These are phyloP conservation scores for Claviceps fusiformis DNA, from an alignment of 2,329 filamentous ascomycete genomes.

Conservation along the genomic window DNA sequence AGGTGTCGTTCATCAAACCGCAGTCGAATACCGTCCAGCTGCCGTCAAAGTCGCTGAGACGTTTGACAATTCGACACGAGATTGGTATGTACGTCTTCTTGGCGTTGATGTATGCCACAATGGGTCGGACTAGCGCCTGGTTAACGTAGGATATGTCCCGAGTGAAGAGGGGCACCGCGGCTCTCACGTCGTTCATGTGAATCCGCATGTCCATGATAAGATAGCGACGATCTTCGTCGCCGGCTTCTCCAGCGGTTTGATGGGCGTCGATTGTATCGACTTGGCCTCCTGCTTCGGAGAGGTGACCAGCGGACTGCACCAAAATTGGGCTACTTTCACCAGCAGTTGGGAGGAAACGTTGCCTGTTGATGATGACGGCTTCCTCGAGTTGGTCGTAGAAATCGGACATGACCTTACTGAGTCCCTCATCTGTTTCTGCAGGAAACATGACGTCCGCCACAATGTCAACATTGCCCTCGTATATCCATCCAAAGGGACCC, in stretches of 20 bases:
- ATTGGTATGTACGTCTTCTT: conserved; percentile 92
- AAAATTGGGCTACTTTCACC: conserved; percentile 15
- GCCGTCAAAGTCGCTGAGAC: conserved; percentile 78
- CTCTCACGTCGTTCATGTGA: conserved; percentile 87
- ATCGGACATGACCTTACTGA: conserved; percentile 90
- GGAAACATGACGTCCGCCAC: conserved; percentile 93
- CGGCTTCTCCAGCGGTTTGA: conserved; percentile 7
- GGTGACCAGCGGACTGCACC: conserved; percentile 17
- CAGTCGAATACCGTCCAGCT: conserved; percentile 92
- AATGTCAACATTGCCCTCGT: conserved; percentile 93
- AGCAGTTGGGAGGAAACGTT: conserved; percentile 44
- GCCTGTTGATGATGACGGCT: conserved; percentile 67
- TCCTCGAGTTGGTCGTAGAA: conserved; percentile 95
- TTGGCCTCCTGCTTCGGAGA: conserved; percentile 16
- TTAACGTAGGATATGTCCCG: conserved; percentile 89
- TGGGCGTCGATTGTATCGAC: conserved; percentile 3
- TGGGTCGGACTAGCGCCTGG: conserved; percentile 85
- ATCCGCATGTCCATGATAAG: conserved; percentile 91
- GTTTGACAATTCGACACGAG: conserved; percentile 86
- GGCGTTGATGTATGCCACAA: conserved; percentile 96
- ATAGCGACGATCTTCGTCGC: conserved; percentile 56
- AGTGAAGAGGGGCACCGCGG: conserved; percentile 84
- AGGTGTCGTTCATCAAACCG: conserved; percentile 85
- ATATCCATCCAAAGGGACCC: conserved; percentile 94
- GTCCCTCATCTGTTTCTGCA: conserved; percentile 71